A percentile compares a stretch with the other conserved stretches of the same genome.
phyloP scores from a whole-genome alignment of 805 yeast genomes.

The Teunomyces stri region DNA sequence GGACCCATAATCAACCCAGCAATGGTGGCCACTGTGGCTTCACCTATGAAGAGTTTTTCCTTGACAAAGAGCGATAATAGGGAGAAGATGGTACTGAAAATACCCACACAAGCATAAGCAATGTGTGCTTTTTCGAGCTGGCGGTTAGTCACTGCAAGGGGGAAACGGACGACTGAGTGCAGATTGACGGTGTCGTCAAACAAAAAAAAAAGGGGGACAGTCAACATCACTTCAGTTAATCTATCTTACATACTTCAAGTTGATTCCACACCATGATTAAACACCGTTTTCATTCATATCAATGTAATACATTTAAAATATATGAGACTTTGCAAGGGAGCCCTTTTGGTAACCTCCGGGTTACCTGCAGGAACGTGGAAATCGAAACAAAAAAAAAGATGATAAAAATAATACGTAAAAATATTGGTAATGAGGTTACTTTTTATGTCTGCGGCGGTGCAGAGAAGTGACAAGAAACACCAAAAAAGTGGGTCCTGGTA shows the following conservation, averaged over 20 bases:
- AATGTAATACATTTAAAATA: neutral
- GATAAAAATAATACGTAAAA: neutral
- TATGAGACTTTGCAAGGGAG: neutral
- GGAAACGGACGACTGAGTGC: neutral
- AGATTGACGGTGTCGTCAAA: too few relatives aligned
- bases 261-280: conserved; percentile 16
- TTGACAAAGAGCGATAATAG: conserved; percentile 77
- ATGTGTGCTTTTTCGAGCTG: conserved; percentile 66
- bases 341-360: neutral
- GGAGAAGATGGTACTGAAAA: conserved; percentile 77
- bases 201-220: neutral
- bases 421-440: too few relatives aligned
- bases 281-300: neutral
- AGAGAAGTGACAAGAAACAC: neutral
- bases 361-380: neutral
- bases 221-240: too few relatives aligned
- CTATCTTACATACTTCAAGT: conserved; percentile 19
- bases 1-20: conserved; percentile 90
- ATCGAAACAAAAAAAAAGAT: neutral
- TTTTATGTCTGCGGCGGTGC: neutral
- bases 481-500: neutral
- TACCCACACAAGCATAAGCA: conserved; percentile 85
- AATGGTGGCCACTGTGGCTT: conserved; percentile 83
- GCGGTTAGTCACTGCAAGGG: conserved; percentile 11
- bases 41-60: conserved; percentile 83